Base-by-base conservation (phyloP, 495 filamentous ascomycete species). In the Immersiella caudata region DNA sequence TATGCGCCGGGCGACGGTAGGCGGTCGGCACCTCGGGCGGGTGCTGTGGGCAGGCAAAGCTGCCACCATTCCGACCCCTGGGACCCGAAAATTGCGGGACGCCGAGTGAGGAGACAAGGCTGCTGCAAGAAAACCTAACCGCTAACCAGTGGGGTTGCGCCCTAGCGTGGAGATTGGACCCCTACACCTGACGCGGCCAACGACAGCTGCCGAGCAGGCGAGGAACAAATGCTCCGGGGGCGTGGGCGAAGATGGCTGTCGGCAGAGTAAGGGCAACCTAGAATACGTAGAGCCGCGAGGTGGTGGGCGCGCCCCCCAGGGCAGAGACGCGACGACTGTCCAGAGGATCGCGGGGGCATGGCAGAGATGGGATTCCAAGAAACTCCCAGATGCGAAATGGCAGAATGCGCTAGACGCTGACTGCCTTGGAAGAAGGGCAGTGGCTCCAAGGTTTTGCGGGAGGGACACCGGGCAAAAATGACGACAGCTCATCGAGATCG, bases 201-300 rank as follows among this genome's bases (percentile, higher is more conserved):
- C 29, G 29, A 33, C 33, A 58, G 63, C 22, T 49, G 51, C 40
- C 27, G 35, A 40, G 26, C 18, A 26, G 20, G 36, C 14, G 20
- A 66, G 64, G 64, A 56, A 60, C 64, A 66, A 66, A 66, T n/a
- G 56, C 64, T 66, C 64, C 64, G 64, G 56, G 29, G 62, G 24
- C 49, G 60, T 27, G n/a, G 20, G 33, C 6, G 33, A 33, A 0
- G 18, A 12, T 35, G 35, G 35, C 21, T 46, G 26, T 7, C 56
- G 12, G 59, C 1, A 62, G 35, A 22, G 20, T 3, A 20, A 62
- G n/a, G n/a, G n/a, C n/a, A n/a, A 33, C 58, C 60, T 33, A 35
- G 40, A 62, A 33, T 18, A n/a, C n/a, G n/a, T n/a, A 60, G 9
- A 27, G 4, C 29, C 16, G 24, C 21, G 16, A 4, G 35, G 35